phyloP scores from a whole-genome alignment of 2,329 filamentous ascomycete species.

The Capronia coronata region DNA sequence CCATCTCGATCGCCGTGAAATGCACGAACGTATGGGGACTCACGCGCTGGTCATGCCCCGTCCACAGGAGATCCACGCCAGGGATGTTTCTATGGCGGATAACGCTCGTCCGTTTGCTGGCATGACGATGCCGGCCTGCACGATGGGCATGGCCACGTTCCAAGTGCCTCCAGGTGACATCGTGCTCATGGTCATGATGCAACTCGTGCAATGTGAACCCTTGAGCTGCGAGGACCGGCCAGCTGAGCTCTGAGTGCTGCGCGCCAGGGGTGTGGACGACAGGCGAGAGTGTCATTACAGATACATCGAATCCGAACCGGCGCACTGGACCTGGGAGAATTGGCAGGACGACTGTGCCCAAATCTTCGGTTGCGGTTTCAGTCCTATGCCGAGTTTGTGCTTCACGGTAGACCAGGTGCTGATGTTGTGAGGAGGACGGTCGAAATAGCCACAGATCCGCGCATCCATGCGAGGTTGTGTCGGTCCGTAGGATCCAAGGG shows the following conservation, averaged over 20 bases:
- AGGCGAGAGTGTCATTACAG: slow-evolving; percentile 18
- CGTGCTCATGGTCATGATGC: slow-evolving; percentile 10
- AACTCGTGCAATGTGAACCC: slow-evolving; percentile 10
- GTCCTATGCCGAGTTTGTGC: background rate
- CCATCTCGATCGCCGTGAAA: slow-evolving; percentile 11
- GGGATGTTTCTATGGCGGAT: slow-evolving; percentile 10
- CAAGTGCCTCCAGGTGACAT: slow-evolving; percentile 4
- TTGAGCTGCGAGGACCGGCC: slow-evolving; percentile 11
- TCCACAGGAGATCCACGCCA: slow-evolving; percentile 12
- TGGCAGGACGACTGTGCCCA: slow-evolving; percentile 15
- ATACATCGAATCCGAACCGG: slow-evolving; percentile 5
- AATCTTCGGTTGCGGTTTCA: background rate
- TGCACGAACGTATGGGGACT: slow-evolving; percentile 7
- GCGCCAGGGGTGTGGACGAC: slow-evolving; percentile 7
- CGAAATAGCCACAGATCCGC: slow-evolving; percentile 11
- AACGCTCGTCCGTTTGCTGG: slow-evolving; percentile 1
- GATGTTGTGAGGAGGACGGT: background rate
- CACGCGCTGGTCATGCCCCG: slow-evolving; percentile 1
- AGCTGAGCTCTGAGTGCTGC: slow-evolving; percentile 11
- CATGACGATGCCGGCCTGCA: background rate
- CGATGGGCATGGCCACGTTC: background rate
- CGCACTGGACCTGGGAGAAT: slow-evolving; percentile 9
- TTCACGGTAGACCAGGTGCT: background rate
- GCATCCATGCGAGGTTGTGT: slow-evolving; percentile 9
- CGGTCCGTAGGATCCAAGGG: slow-evolving; percentile 12